Evolutionary conservation across 768 basidiomycete species (phyloP), one percentile per base, ranked within the genome.

Genomic region (Termitomyces titanicus): DNA sequence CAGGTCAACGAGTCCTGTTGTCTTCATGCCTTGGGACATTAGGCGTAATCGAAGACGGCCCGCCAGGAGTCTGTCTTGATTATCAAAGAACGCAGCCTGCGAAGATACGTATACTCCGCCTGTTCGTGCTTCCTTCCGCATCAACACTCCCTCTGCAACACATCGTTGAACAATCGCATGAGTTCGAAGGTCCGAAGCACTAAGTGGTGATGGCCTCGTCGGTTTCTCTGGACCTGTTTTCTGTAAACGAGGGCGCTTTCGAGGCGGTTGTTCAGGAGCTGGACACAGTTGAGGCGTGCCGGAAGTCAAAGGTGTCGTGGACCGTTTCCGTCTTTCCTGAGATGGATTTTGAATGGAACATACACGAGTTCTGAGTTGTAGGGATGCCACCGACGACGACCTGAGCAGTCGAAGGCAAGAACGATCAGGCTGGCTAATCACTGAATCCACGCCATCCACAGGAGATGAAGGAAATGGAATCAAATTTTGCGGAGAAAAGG

Each of bases 401-500:
- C 60, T 56, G 25, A 62, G 55, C 12, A 57, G 50, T 13, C 31
- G 39, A 25, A 61, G 57, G 43, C 57, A 63, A 38, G 63, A 59
- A 29, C 55, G 61, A 51, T 61, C 58, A 60, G 63, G 34, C 55
- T 61, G 47, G 63, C 63, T 59, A 57, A 62, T 57, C 57, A 50
- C 31, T 4, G 52, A 31, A 6, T 58, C 61, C 37, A 37, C 25
- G 42, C 18, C 45, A 5, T 59, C 55, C 22, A 47, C 33, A 29
- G 57, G 15, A 20, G 59, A 53, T 3, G 61, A 64, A 40, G 63
- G 61, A 42, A 64, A 64, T 4, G 61, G 63, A 42, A 64, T 55
- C 29, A 61, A 38, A 24, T 62, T 61, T 46, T 56, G 55, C 10
- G 54, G 53, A 34, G 34, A n/a, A 20, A 56, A 50, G 39, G 37